Evolutionary conservation across 176 grass and related monocot species (phyloP).

Genomic region (Aegilops sharonensis): DNA sequence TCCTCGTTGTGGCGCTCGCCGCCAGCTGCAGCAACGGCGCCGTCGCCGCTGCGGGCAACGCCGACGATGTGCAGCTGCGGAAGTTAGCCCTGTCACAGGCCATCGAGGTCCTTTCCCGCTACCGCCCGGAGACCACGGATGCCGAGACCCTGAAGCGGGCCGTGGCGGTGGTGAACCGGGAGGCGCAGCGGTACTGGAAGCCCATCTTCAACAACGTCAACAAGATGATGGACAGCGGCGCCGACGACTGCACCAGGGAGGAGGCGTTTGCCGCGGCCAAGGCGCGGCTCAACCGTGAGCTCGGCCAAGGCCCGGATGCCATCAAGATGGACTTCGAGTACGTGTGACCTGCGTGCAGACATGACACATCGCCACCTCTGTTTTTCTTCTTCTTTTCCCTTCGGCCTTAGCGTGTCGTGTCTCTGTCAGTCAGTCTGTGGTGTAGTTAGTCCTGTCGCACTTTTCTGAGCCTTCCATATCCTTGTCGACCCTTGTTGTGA

Average conservation of each 20-base stretch:
- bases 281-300: background rate
- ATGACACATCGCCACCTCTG: background rate
- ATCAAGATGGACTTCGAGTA: background rate
- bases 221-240: background rate
- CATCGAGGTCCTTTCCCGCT: too few relatives aligned
- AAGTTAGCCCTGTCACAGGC: too few relatives aligned
- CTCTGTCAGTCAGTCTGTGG: background rate
- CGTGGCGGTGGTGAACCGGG: background rate
- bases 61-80: too few relatives aligned
- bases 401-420: background rate
- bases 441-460: background rate
- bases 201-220: background rate
- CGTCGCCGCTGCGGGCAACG: too few relatives aligned
- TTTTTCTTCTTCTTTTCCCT: background rate
- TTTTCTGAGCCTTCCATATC: background rate
- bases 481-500: too few relatives aligned
- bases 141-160: too few relatives aligned
- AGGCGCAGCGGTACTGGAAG: background rate
- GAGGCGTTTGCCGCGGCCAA: background rate
- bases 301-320: background rate
- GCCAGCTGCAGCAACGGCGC: too few relatives aligned
- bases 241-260: background rate
- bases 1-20: too few relatives aligned
- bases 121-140: too few relatives aligned
- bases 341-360: background rate